Base-by-base conservation (phyloP, 1,284 basidiomycete species). In the Ganoderma boninense region DNA sequence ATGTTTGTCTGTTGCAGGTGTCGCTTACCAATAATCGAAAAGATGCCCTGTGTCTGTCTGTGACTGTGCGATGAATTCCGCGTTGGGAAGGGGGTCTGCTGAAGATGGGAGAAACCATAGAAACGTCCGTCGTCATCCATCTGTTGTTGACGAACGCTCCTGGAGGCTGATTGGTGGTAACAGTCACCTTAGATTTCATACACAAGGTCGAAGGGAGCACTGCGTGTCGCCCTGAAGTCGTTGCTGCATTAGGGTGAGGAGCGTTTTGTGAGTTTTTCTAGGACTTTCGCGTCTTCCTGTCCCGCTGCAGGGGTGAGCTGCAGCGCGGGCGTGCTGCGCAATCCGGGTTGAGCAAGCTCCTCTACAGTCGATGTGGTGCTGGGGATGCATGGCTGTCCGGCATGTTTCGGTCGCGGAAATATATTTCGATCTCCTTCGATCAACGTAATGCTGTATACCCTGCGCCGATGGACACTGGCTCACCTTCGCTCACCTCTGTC, bases 81-180 rank as follows among this genome's bases (percentile, higher is more conserved):
- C 5, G 18, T 56, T 7, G 29, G 8, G 40, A 40, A n/a, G n/a
- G n/a, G 57, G 35, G 35, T 40, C 20, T 23, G 35, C 38, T 40
- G 60, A 26, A 62, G 6, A 43, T 14, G 60, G 59, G 40, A 43
- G 40, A 43, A n/a, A 62, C 8, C 29, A 62, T 10, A 14, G n/a
- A 23, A 44, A 57, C 29, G 60, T 62, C 60, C 40, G 60, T 62
- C 40, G n/a, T 42, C 26, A 62, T 23, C 60, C 23, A 43, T 57
- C 29, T 57, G 40, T 62, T 18, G 23, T 62, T 62, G 60, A 18
- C 23, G 42, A 42, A 44, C 11, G 20, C 60, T 23, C 7, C 8
- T n/a, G 8, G 60, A n/a, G 60, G 40, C 60, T 62, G 60, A 62
- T 42, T 43, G 60, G 23, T 61, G 60, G 60, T 23, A 43, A 42